Evolutionary conservation across 768 basidiomycete species (phyloP), one percentile per base, ranked within the genome.

Genomic region (Piloderma croceum): DNA sequence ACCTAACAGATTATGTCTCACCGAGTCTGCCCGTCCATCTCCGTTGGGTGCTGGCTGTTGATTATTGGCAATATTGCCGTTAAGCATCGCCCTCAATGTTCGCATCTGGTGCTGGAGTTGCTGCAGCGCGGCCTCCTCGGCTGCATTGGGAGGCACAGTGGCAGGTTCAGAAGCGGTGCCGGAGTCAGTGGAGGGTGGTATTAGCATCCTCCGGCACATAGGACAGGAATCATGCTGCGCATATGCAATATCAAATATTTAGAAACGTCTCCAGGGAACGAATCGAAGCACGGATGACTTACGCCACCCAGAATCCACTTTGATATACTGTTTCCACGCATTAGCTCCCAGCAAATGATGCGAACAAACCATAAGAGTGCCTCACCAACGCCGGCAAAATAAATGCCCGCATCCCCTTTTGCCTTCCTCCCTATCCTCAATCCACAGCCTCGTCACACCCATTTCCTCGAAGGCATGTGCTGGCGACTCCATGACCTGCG

Each of bases 321-420:
- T 5, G 68, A 66, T 36, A 85, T 80, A 57, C 82, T 84, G 46
- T 29, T n/a, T n/a, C n/a, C n/a, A n/a, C n/a, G n/a, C n/a, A n/a
- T n/a, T n/a, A n/a, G n/a, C n/a, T n/a, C n/a, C n/a, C n/a, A n/a
- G n/a, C n/a, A n/a, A n/a, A n/a, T n/a, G n/a, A n/a, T n/a, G n/a
- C n/a, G n/a, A n/a, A n/a, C n/a, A n/a, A n/a, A n/a, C n/a, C n/a
- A n/a, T n/a, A 36, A 31, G 48, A 15, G 10, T 52, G 56, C 63
- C 63, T 61, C 56, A 89, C 87, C 90, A 87, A 65, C 77, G 78
- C 49, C 83, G 73, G 57, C 87, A 90, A 52, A 89, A 90, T n/a
- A 83, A 50, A 54, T 90, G 87, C 9, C 13, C 22, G 6, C 13
- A 18, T 13, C 18, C 31, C 5, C 11, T 9, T 11, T 41, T 17